phyloP scores from a whole-genome alignment of 2,329 filamentous ascomycete species.

The Hymenotorrendiella dingleyae region DNA sequence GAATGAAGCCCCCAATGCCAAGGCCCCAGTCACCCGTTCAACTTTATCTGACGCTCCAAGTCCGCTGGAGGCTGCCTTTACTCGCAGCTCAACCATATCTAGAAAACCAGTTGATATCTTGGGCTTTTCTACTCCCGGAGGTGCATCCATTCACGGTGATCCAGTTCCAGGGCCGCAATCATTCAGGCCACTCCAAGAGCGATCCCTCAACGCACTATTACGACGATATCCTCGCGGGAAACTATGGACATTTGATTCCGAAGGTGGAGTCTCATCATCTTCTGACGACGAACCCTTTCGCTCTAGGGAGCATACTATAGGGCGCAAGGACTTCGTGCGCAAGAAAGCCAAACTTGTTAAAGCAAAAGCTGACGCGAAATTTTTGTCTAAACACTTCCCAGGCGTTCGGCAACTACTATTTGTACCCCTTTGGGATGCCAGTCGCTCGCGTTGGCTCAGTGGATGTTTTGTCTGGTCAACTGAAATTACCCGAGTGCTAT shows the following conservation, averaged over 20 bases:
- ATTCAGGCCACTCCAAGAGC: constrained; percentile 27
- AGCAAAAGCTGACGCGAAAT: constrained; percentile 25
- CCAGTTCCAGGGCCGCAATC: constrained; percentile 18
- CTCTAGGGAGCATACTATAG: constrained; percentile 5
- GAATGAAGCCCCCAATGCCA: constrained; percentile 1
- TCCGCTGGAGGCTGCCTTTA: constrained; percentile 11
- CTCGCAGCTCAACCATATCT: constrained; percentile 13
- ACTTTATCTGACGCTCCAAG: not conserved
- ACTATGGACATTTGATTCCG: constrained; percentile 41
- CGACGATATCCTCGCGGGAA: constrained; percentile 41
- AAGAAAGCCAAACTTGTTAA: constrained; percentile 14
- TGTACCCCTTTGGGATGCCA: constrained; percentile 44
- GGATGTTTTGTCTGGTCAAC: constrained; percentile 42
- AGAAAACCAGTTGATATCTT: constrained; percentile 24
- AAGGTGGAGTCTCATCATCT: constrained; percentile 36
- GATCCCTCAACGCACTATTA: constrained; percentile 29
- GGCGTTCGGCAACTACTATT: constrained; percentile 42
- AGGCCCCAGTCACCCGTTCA: not conserved
- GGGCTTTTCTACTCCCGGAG: constrained; percentile 28
- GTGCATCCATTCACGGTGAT: constrained; percentile 28
- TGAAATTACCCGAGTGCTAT: constrained; percentile 30
- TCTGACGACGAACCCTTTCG: constrained; percentile 36
- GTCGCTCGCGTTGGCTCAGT: constrained; percentile 42
- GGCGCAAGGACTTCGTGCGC: constrained; percentile 7
- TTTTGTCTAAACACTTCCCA: constrained; percentile 36